phyloP scores from a whole-genome alignment of 495 filamentous ascomycete genomes.

The Ascodesmis nigricans region DNA sequence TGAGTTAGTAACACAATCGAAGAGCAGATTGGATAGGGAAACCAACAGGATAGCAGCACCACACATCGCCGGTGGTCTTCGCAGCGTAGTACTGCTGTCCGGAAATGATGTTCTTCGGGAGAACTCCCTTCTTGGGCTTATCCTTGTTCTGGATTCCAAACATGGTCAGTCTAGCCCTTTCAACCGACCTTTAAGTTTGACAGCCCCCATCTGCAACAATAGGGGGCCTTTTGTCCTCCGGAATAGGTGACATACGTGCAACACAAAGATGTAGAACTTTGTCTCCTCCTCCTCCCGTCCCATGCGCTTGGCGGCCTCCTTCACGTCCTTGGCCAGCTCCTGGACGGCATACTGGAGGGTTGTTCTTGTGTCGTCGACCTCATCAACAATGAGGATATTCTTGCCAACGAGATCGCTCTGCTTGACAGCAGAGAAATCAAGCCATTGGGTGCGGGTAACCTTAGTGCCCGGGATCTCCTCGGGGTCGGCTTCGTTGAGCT shows the following conservation, averaged over 20 bases:
- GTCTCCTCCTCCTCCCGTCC: slow-evolving; percentile 52
- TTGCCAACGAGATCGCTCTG: slow-evolving; percentile 87
- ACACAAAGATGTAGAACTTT: slow-evolving; percentile 76
- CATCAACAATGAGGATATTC: slow-evolving; percentile 93
- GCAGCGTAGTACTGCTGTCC: slow-evolving; percentile 65
- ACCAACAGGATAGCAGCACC: slow-evolving; percentile 91
- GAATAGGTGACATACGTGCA: slow-evolving; percentile 61
- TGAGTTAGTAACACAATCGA: neutral
- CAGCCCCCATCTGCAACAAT: too few relatives aligned
- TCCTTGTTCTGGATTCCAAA: slow-evolving; percentile 54
- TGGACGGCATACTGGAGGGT: slow-evolving; percentile 91
- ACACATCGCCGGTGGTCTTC: slow-evolving; percentile 69
- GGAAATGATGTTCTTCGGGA: slow-evolving; percentile 61
- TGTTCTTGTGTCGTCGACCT: slow-evolving; percentile 95
- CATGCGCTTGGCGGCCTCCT: slow-evolving; percentile 47
- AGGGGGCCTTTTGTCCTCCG: too few relatives aligned
- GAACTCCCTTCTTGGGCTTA: slow-evolving; percentile 73
- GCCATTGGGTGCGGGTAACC: slow-evolving; percentile 95
- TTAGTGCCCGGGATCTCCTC: slow-evolving; percentile 55
- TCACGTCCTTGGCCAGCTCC: slow-evolving; percentile 93
- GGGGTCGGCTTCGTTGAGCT: slow-evolving; percentile 36
- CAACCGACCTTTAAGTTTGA: too few relatives aligned
- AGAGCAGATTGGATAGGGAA: slow-evolving; percentile 1
- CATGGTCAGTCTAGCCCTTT: slow-evolving; percentile 4
- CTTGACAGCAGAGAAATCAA: slow-evolving; percentile 64